A percentile compares a stretch with the other conserved stretches of the same genome.
phyloP scores from a whole-genome alignment of 192 early-diverging fungal species.

The Tieghemiomyces parasiticus region DNA sequence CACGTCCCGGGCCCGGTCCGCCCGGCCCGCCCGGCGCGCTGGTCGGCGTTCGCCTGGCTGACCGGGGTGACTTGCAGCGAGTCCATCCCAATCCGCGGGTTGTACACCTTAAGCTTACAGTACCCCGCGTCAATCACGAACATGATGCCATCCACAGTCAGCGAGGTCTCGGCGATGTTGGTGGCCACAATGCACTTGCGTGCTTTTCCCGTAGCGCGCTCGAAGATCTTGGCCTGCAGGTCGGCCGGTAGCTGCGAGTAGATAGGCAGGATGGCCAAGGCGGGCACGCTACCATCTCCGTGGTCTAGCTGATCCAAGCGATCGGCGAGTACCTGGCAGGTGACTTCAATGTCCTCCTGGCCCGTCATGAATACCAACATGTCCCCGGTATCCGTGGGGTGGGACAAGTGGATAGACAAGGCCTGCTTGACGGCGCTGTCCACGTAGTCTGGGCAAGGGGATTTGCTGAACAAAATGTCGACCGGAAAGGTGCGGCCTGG shows the following conservation, averaged over 20 bases:
- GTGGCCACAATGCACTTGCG: constrained; percentile 92
- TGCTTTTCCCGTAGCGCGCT: constrained; percentile 63
- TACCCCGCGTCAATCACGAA: constrained; percentile 96
- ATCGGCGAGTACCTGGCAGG: constrained; percentile 52
- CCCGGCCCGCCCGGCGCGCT: constrained; percentile 94
- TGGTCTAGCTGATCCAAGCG: constrained; percentile 52
- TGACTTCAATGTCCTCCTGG: constrained; percentile 96
- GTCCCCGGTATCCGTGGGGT: constrained; percentile 65
- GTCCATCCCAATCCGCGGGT: constrained; percentile 96
- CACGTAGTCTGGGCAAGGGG: constrained; percentile 89
- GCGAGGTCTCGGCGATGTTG: constrained; percentile 97
- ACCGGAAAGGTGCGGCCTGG: constrained; percentile 93
- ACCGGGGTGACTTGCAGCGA: constrained; percentile 85
- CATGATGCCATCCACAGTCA: constrained; percentile 94
- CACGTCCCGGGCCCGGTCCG: constrained; percentile 92
- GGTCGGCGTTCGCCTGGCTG: constrained; percentile 86
- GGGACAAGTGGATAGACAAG: constrained; percentile 89
- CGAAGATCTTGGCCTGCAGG: constrained; percentile 92
- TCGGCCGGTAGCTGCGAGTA: constrained; percentile 91
- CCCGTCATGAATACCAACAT: constrained; percentile 93
- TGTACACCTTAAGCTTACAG: constrained; percentile 92
- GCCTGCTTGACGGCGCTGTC: constrained; percentile 86
- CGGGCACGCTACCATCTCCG: constrained; percentile 38
- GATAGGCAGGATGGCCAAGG: constrained; percentile 78
- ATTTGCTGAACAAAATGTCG: constrained; percentile 85